Evolutionary conservation across 139 green algal species (phyloP).

Genomic region (Picochlorum costavermella): DNA sequence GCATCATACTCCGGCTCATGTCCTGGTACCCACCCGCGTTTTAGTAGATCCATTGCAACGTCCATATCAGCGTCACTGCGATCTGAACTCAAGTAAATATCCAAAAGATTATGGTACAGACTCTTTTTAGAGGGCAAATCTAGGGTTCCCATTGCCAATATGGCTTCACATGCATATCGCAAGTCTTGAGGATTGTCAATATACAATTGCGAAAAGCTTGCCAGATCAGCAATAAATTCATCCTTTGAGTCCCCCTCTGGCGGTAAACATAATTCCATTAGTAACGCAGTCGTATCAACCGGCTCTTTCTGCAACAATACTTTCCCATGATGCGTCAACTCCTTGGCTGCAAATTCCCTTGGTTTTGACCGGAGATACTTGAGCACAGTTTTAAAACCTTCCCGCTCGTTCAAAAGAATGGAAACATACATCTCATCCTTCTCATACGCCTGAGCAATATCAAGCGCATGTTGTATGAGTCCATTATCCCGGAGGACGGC

Average conservation of each 20-base stretch:
- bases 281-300: constrained; percentile 65
- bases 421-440: constrained; percentile 65
- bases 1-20: constrained; percentile 64
- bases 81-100: constrained; percentile 63
- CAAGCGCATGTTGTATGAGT: constrained; percentile 83
- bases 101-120: constrained; percentile 78
- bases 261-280: constrained; percentile 81
- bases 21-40: constrained; percentile 66
- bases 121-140: constrained; percentile 34
- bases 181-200: constrained; percentile 60
- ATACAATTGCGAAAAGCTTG: constrained; percentile 80
- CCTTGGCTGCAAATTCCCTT: constrained; percentile 27
- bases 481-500: constrained; percentile 67
- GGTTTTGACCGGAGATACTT: constrained; percentile 50
- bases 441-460: constrained; percentile 53
- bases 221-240: constrained; percentile 43
- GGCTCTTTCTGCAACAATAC: constrained; percentile 42
- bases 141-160: constrained; percentile 54
- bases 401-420: constrained; percentile 81
- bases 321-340: constrained; percentile 70
- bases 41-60: constrained; percentile 75
- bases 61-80: not conserved
- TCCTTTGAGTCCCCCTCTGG: not conserved
- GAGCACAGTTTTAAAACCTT: constrained; percentile 65
- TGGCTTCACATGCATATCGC: constrained; percentile 30